A percentile compares a stretch with the other conserved stretches of the same genome.
phyloP scores from a whole-genome alignment of 176 grass and related monocot genomes.

The Zea mays region Zm-B73-REFERENCE-NAM-5.0 NC_050099.1:133178001-133178500 shows the following conservation, averaged over 20 bases:
- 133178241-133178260: conserved; percentile 1
- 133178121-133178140: too few relatives aligned
- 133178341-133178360: conserved; percentile 43
- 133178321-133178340: conserved; percentile 43
- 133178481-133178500: too few relatives aligned
- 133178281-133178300: conserved; percentile 28
- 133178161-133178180: not conserved
- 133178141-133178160: not conserved
- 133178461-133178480: too few relatives aligned
- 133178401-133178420: conserved; percentile 94
- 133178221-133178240: not conserved
- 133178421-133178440: too few relatives aligned
- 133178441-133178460: too few relatives aligned
- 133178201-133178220: not conserved
- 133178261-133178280: conserved; percentile 43
- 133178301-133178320: conserved; percentile 37
- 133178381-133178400: conserved; percentile 89
- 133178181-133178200: not conserved
- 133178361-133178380: conserved; percentile 17
- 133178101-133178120: too few relatives aligned
- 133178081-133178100: too few relatives aligned
- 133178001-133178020: too few relatives aligned
- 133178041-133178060: too few relatives aligned
- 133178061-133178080: too few relatives aligned
- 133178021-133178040: too few relatives aligned